These are phyloP conservation scores for Trifolium repens DNA, from an alignment of 306 rosid species.

Conservation along the genomic window DNA sequence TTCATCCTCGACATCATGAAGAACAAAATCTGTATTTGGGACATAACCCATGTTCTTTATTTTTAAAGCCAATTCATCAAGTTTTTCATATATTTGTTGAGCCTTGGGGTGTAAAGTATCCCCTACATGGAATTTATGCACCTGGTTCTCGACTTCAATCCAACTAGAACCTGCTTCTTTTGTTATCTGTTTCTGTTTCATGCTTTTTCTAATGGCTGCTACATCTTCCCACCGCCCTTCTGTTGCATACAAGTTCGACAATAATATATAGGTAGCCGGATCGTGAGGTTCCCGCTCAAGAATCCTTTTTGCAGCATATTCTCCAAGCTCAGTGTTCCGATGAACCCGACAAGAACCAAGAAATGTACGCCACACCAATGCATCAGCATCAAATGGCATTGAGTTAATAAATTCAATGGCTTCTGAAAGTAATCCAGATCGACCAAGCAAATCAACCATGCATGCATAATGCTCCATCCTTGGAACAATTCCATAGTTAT, in stretches of 20 bases:
- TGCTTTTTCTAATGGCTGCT: slow-evolving; percentile 55
- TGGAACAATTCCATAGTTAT: slow-evolving; percentile 54
- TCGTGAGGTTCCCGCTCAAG: slow-evolving; percentile 63
- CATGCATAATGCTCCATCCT: slow-evolving; percentile 76
- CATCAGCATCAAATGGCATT: slow-evolving; percentile 67
- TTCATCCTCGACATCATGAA: slow-evolving; percentile 74
- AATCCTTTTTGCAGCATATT: slow-evolving; percentile 67
- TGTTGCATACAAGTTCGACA: slow-evolving; percentile 70
- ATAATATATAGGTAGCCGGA: slow-evolving; percentile 62
- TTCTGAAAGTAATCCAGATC: slow-evolving; percentile 67
- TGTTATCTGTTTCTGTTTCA: slow-evolving; percentile 56
- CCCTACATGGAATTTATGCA: slow-evolving; percentile 66
- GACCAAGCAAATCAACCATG: slow-evolving; percentile 68
- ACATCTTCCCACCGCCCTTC: slow-evolving; percentile 64
- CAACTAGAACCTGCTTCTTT: slow-evolving; percentile 75
- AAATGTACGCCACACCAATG: slow-evolving; percentile 73
- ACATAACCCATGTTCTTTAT: slow-evolving; percentile 63
- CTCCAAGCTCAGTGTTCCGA: slow-evolving; percentile 59
- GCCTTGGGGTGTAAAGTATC: slow-evolving; percentile 71
- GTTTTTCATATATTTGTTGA: slow-evolving; percentile 58
- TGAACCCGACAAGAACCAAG: slow-evolving; percentile 72
- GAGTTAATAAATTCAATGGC: slow-evolving; percentile 57
- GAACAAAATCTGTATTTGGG: slow-evolving; percentile 66
- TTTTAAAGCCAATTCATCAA: slow-evolving; percentile 47
- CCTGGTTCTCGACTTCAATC: slow-evolving; percentile 65